Conservation (phyloP, 768 basidiomycete genomes). For the Psilocybe cubensis region DNA sequence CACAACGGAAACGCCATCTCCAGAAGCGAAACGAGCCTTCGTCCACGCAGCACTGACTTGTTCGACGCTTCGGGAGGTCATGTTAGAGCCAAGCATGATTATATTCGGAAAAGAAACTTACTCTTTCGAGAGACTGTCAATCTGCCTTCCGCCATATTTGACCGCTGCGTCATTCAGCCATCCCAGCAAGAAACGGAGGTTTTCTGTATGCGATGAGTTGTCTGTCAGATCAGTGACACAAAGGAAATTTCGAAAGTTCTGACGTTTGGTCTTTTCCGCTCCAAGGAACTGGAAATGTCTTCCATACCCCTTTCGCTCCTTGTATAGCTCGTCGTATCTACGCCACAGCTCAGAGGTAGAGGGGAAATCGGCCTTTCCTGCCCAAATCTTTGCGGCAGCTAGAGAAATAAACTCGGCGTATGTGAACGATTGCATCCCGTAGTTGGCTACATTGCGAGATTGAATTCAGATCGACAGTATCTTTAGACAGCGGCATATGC, state of each 20-base stretch:
- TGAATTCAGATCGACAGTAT: not conserved
- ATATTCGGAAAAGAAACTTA: conserved; percentile 1
- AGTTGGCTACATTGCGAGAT: conserved; percentile 30
- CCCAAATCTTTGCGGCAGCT: conserved; percentile 42
- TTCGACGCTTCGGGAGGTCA: conserved; percentile 6
- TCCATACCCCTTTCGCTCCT: conserved; percentile 38
- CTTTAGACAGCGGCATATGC: conserved; percentile 5
- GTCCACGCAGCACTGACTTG: conserved; percentile 17
- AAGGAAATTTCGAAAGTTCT: not conserved
- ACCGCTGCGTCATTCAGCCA: conserved; percentile 45
- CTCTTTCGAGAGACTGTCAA: conserved; percentile 23
- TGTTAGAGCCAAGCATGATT: not conserved
- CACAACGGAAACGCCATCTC: not conserved
- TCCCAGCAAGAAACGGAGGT: conserved; percentile 36
- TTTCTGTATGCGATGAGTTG: conserved; percentile 17
- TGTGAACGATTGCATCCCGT: conserved; percentile 42
- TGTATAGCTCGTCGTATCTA: conserved; percentile 31
- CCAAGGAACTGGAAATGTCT: conserved; percentile 39
- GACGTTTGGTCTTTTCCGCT: conserved; percentile 29
- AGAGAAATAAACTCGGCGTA: conserved; percentile 39
- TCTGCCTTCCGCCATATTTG: conserved; percentile 40
- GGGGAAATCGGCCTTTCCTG: conserved; percentile 37
- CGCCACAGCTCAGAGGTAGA: conserved; percentile 34
- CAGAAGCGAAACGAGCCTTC: conserved; percentile 9
- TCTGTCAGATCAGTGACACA: not conserved